phyloP scores from a whole-genome alignment of 495 filamentous ascomycete genomes.

The Aspergillus affinis region DNA sequence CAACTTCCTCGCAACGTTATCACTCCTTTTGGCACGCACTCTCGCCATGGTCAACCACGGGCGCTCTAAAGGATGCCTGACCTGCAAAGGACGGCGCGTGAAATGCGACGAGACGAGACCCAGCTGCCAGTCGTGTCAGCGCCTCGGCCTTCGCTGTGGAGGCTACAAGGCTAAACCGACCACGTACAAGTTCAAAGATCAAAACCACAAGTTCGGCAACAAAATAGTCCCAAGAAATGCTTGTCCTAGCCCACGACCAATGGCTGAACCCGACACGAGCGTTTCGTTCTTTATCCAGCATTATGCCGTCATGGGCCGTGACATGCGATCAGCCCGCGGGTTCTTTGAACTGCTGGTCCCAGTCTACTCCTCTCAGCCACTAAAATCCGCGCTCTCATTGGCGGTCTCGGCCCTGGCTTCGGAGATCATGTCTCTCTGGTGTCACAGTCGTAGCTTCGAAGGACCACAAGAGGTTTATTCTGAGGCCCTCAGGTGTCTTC shows the following conservation, averaged over 20 bases:
- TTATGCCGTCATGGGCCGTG: slow-evolving; percentile 16
- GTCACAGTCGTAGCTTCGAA: slow-evolving; percentile 3
- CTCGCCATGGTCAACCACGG: slow-evolving; percentile 21
- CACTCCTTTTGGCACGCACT: slow-evolving; percentile 10
- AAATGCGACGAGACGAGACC: slow-evolving; percentile 30
- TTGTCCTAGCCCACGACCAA: background rate
- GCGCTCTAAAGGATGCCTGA: slow-evolving; percentile 24
- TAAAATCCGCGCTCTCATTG: slow-evolving; percentile 14
- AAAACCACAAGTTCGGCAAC: slow-evolving; percentile 12
- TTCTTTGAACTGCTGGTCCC: slow-evolving; percentile 19
- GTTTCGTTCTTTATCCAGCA: slow-evolving; percentile 13
- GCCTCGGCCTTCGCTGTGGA: slow-evolving; percentile 12
- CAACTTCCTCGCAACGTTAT: background rate
- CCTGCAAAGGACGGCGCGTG: slow-evolving; percentile 30
- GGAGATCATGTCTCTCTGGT: slow-evolving; percentile 15
- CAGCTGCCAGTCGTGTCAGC: slow-evolving; percentile 18
- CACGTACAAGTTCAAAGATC: slow-evolving; percentile 15
- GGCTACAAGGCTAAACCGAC: slow-evolving; percentile 7
- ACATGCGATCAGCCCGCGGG: slow-evolving; percentile 12
- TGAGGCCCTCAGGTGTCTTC: slow-evolving; percentile 9
- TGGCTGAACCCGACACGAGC: slow-evolving; percentile 13
- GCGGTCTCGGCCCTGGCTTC: slow-evolving; percentile 18
- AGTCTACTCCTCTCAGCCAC: slow-evolving; percentile 13
- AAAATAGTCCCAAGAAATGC: background rate
- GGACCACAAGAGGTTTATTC: background rate